Evolutionary conservation across 495 filamentous ascomycete genomes (phyloP), one percentile per base, ranked within the genome.

Genomic region (Xylaria acuta): DNA sequence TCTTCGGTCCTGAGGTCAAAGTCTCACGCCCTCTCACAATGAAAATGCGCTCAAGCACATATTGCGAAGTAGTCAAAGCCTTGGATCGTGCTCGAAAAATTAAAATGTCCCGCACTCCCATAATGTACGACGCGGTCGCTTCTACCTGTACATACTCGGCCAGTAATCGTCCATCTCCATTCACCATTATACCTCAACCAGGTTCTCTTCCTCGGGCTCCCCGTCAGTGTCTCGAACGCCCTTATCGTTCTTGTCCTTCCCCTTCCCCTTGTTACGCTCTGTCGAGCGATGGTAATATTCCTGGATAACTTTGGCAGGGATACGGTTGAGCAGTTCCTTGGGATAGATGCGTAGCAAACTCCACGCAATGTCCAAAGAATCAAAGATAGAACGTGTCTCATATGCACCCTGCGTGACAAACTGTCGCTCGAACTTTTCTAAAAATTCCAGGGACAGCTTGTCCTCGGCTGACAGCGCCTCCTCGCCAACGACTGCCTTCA

Each of bases 401-500:
- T 99, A 99, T 47, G 96, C 84, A 51, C 92, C 92, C 84, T 99
- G 96, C 72, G 85, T 86, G 85, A 99, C 97, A 85, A 97, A 99
- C 54, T 88, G 90, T 66, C 91, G 88, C 85, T 99, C 96, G 82
- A 99, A 99, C 80, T 97, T 97, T 74, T 98, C 97, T 71, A 99
- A 86, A 87, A 99, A 99, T 82, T 99, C 96, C 12, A 99, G 88
- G 18, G 94, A 97, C 59, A 98, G 89, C 85, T 97, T 98, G 85
- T 99, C 96, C 85, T 99, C 96, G 59, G 92, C 87, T 32, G 93
- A 96, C 67, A 99, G 84, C 47, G 96, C 96, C 80, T 99, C 96
- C 82, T 99, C 96, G 80, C 96, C 96, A 71, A 99, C 97, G 80
- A 99, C 96, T 66, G 96, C 96, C 86, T 99, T 99, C 96, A 99